Base-by-base conservation (phyloP, 2,329 filamentous ascomycete species). In the Neurospora sp. region DNA sequence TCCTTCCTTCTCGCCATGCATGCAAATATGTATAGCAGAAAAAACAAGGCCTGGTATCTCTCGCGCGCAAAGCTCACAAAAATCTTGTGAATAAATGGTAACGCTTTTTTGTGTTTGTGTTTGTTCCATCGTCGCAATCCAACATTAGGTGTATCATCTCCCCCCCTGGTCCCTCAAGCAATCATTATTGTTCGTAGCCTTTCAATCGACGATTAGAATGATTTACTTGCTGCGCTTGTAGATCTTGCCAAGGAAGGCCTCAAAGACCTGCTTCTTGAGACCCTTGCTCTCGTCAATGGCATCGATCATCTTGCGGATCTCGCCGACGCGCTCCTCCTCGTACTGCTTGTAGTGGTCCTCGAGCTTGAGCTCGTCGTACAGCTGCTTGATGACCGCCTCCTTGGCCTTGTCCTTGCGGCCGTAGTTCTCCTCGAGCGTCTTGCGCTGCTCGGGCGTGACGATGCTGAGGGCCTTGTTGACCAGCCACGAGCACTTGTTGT, bases 401-500 rank as follows among this genome's bases (percentile, higher is more conserved):
- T 91, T 90, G 68, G 85, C 86, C 78, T 88, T 87, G 82, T 98
- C 90, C 86, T 98, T 99, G 79, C 89, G 89, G 75, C 96, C 96
- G 81, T 99, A 99, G 84, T 97, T 95, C 70, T 93, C 89, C 78
- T 97, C 93, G 68, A 99, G 89, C 46, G 96, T 81, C 82, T 91
- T 86, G 78, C 93, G 90, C 86, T 99, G 96, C 80, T 95, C 93
- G 1, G 93, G 89, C 2, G 87, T 94, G 74, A 88, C 91, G 73
- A 91, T 87, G 80, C 89, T 86, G 71, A 99, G 86, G 66, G 96
- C 96, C 82, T 97, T 91, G 87, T 99, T 99, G 82, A 99, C 88
- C 71, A 99, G 85, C 96, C 96, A 99, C 58, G 93, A 96, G 87
- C 96, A 99, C 87, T 99, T 99, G 88, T 99, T 99, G 84, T 99